These are phyloP conservation scores for Wickerhamiella alocasiicola DNA, from an alignment of 805 yeast genomes.

Conservation along the genomic window DNA sequence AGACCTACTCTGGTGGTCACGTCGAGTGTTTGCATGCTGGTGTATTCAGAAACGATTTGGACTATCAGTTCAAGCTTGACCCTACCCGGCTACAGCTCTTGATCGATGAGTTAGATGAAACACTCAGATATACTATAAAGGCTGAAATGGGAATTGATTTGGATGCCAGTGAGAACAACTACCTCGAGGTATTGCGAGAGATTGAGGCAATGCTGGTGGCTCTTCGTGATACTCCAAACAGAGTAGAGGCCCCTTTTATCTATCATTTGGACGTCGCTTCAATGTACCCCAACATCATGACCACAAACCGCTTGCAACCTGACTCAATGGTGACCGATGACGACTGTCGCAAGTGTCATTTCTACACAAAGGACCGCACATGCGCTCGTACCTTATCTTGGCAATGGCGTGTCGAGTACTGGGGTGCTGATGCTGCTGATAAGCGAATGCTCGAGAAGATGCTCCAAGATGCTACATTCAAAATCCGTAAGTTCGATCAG, in stretches of 20 bases:
- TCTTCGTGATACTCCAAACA: constrained; percentile 46
- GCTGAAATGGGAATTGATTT: constrained; percentile 38
- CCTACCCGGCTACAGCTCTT: constrained; percentile 74
- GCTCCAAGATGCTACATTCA: constrained; percentile 50
- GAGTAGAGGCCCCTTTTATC: constrained; percentile 72
- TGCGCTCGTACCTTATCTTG: constrained; percentile 89
- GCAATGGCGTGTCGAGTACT: constrained; percentile 98
- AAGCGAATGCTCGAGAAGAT: constrained; percentile 82
- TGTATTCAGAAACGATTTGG: constrained; percentile 82
- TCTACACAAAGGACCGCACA: constrained; percentile 83
- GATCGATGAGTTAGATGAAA: constrained; percentile 54
- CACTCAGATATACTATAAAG: constrained; percentile 67
- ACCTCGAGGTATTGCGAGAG: constrained; percentile 54
- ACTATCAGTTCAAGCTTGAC: constrained; percentile 63
- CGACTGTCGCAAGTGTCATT: constrained; percentile 96
- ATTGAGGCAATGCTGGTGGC: constrained; percentile 46
- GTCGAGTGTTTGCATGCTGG: constrained; percentile 98
- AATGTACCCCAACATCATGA: constrained; percentile 98
- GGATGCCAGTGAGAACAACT: constrained; percentile 53
- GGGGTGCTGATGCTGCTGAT: constrained; percentile 83
- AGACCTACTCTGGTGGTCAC: constrained; percentile 98
- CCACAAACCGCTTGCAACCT: constrained; percentile 92
- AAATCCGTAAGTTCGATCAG: constrained; percentile 6
- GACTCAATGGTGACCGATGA: constrained; percentile 93
- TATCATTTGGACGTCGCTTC: constrained; percentile 99